Base-by-base conservation (phyloP, 495 filamentous ascomycete genomes). In the Lasiosphaeria ovina region DNA sequence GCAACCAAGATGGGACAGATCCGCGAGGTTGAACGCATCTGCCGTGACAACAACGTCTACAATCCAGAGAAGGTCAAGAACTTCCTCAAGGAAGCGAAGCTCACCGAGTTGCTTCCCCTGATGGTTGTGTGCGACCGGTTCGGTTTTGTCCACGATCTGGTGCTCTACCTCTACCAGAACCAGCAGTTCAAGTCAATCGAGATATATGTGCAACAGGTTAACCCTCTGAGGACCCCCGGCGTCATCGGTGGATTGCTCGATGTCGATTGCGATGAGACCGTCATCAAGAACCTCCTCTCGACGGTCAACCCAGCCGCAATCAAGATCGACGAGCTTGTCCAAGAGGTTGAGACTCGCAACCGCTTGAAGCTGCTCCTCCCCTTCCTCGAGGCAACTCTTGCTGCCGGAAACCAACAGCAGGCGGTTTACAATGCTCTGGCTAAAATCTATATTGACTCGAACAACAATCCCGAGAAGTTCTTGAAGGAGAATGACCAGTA, bases 161-260 rank as follows among this genome's bases (percentile, higher is more conserved):
- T 99, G 33, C 83, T 98, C 31, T 98, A 97, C 74, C 90, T 99
- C 32, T 99, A 98, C 80, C 92, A 97, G 76, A 96, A 96, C 77
- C 94, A 98, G 74, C 95, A 97, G 69, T 99, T 96, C 88, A 95
- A 97, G 78, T 96, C 95, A 12, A 99, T 99, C 64, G 95, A 99
- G 77, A 87, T 96, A 53, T 99, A 99, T 66, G 95, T 99, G n/a
- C 95, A 99, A 80, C 89, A 92, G 33, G 91, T 99, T 65, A 99
- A 99, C 74, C 93, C 95, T 14, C 81, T 85, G n/a, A 83, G 94
- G 64, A 93, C 95, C 32, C 95, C 95, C 6, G 89, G 92, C 58
- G 95, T 99, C 51, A 87, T 99, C 68, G 94, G 94, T 62, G 95
- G 91, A 14, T 75, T 99, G n/a, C 80, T 99, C 49, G 95, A 98